Conservation (phyloP, 192 early-diverging fungal species). For the Dissophora globulifera region DNA sequence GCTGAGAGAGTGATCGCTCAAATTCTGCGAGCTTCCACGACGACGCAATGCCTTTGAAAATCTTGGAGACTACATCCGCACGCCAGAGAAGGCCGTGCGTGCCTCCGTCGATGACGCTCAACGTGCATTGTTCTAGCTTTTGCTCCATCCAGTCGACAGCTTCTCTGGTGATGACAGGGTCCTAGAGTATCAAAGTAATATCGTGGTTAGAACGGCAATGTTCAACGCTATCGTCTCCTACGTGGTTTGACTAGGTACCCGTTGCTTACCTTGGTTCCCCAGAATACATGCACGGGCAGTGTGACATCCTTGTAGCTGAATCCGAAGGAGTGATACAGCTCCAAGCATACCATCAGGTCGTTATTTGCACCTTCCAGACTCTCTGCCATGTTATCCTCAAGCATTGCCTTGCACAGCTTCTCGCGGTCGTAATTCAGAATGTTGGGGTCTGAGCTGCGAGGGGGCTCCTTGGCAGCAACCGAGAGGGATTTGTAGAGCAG, state of each 20-base stretch:
- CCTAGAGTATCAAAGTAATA: constrained; percentile 10
- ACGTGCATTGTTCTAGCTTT: constrained; percentile 44
- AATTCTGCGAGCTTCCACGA: constrained; percentile 53
- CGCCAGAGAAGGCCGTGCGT: constrained; percentile 55
- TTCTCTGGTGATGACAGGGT: constrained; percentile 49
- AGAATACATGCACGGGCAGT: constrained; percentile 55
- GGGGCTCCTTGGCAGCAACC: constrained; percentile 51
- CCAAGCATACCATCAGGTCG: constrained; percentile 56
- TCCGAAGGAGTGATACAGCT: constrained; percentile 52
- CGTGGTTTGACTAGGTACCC: no score
- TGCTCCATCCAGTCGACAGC: constrained; percentile 59
- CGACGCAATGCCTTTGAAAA: constrained; percentile 54
- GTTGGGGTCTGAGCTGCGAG: constrained; percentile 43
- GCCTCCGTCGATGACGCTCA: constrained; percentile 54
- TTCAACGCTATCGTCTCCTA: no score
- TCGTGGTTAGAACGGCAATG: no score
- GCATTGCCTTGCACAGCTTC: constrained; percentile 52
- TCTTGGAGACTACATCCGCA: constrained; percentile 52
- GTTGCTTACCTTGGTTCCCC: constrained; percentile 55
- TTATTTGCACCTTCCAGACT: constrained; percentile 55
- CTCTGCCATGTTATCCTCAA: constrained; percentile 55
- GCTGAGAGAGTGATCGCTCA: constrained; percentile 47
- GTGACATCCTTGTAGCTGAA: constrained; percentile 58
- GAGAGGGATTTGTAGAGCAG: constrained; percentile 44
- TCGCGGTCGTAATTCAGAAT: constrained; percentile 50